Evolutionary conservation across 345 rosid species (phyloP), one percentile per base, ranked within the genome.

Genomic region (Populus alba): DNA sequence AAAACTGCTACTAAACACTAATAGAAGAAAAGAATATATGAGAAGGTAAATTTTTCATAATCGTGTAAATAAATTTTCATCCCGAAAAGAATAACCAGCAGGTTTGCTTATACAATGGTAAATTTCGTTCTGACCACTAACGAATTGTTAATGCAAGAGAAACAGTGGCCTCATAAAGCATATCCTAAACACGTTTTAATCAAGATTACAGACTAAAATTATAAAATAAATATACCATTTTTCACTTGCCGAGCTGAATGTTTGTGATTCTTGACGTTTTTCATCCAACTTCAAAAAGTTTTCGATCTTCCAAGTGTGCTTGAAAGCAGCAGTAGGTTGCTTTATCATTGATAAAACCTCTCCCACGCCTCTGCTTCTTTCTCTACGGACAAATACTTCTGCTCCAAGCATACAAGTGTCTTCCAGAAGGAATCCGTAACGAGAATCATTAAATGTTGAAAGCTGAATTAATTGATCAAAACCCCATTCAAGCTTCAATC

Each of bases 321-420:
- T 84, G 53, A 59, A 39, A 13, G 53, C 13, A 17, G n/a, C 3
- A 35, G 37, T 33, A 4, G 71, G 6, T n/a, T 81, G 81, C 38
- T 82, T 79, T 2, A 74, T 2, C 85, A 84, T 72, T 13, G 67
- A 73, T 49, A 89, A 72, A 61, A 77, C 71, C 75, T 89, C 88
- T 73, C 81, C 85, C 66, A 65, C 82, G n/a, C 83, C 81, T 1
- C 75, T 61, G 75, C 78, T 76, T 45, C 62, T 80, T 82, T 86
- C 92, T 79, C 71, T 81, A 17, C 73, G 7, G 17, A 84, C 86
- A 41, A 83, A 84, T 7, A 89, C 85, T 71, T 89, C 90, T 8
- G 74, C 89, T 23, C 90, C 90, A 29, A 89, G 23, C 12, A 81
- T 82, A 39, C 88, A 86, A 5, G 80, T 47, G 75, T 86, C 89